Evolutionary conservation across 2,329 filamentous ascomycete species (phyloP).

Genomic region (Alternaria panax): DNA sequence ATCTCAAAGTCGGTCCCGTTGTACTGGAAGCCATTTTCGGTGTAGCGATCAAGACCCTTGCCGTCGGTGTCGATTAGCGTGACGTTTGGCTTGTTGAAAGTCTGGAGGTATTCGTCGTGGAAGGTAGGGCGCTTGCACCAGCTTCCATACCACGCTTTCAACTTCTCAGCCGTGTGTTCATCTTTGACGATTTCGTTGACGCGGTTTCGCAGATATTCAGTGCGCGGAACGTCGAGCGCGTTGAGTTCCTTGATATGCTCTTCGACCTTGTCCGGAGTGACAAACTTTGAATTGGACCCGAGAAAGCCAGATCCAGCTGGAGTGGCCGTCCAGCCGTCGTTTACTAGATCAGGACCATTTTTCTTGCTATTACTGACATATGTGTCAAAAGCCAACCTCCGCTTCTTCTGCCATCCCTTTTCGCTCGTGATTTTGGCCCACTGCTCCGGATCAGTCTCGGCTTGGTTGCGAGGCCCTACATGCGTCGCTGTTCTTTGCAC

Average conservation of each 20-base stretch:
- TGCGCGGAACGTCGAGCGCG: too few species aligned
- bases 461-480: constrained; percentile 46
- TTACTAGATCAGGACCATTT: constrained; percentile 52
- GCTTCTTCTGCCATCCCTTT: constrained; percentile 62
- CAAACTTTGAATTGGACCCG: constrained; percentile 17
- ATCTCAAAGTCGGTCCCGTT: not conserved
- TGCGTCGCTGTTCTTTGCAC: constrained; percentile 63
- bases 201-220: too few species aligned
- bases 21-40: not conserved
- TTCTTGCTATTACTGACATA: constrained; percentile 1
- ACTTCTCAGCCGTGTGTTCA: constrained; percentile 56
- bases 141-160: constrained; percentile 64
- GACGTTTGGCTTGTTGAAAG: constrained; percentile 67
- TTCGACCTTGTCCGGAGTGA: constrained; percentile 2
- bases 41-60: constrained; percentile 55
- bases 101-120: constrained; percentile 65
- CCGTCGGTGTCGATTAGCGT: constrained; percentile 67
- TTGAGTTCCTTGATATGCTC: too few species aligned
- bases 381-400: constrained; percentile 49
- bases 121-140: constrained; percentile 72
- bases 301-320: constrained; percentile 26
- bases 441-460: constrained; percentile 20
- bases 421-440: constrained; percentile 1
- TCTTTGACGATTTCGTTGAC: constrained; percentile 54
- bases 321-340: constrained; percentile 58